Percentiles rank a stretch among this genome's conserved stretches.
Evolutionary conservation across 2,329 filamentous ascomycete genomes (phyloP).

Genomic region (Huntiella abstrusa): DNA sequence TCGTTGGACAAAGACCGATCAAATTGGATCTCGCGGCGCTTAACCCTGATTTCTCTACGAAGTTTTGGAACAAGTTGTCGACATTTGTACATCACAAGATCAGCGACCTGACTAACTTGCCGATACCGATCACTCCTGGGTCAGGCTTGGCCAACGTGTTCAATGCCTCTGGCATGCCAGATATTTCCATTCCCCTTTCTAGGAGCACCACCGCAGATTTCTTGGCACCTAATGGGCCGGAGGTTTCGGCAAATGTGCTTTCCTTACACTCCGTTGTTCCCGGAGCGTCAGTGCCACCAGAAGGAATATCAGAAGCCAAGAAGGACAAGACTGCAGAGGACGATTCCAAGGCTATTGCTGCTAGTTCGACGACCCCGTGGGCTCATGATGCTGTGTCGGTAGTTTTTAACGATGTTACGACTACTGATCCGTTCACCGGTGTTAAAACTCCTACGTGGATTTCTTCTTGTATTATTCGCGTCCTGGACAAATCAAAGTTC

Average conservation of each 20-base stretch:
- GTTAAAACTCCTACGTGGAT: constrained; percentile 20
- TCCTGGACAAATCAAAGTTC: constrained; percentile 35
- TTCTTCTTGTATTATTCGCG: constrained; percentile 35
- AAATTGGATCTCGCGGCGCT: constrained; percentile 25
- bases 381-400: constrained; percentile 40
- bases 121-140: constrained; percentile 4
- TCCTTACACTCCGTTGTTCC: constrained; percentile 29
- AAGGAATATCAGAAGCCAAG: not conserved
- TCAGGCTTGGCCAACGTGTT: too few species aligned
- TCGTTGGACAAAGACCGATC: constrained; percentile 2
- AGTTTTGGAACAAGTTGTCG: constrained; percentile 34
- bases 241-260: constrained; percentile 22
- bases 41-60: constrained; percentile 25
- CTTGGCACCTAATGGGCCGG: constrained; percentile 19
- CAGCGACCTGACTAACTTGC: constrained; percentile 21
- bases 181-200: constrained; percentile 19
- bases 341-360: too few species aligned
- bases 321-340: not conserved
- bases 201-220: constrained; percentile 25
- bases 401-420: constrained; percentile 30
- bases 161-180: too few species aligned
- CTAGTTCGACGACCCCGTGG: constrained; percentile 24
- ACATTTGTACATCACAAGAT: constrained; percentile 20
- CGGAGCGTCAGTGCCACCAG: constrained; percentile 5
- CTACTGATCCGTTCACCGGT: constrained; percentile 6